These are phyloP conservation scores for Cercospora sojina DNA, from an alignment of 2,329 filamentous ascomycete species.

Conservation along the genomic window DNA sequence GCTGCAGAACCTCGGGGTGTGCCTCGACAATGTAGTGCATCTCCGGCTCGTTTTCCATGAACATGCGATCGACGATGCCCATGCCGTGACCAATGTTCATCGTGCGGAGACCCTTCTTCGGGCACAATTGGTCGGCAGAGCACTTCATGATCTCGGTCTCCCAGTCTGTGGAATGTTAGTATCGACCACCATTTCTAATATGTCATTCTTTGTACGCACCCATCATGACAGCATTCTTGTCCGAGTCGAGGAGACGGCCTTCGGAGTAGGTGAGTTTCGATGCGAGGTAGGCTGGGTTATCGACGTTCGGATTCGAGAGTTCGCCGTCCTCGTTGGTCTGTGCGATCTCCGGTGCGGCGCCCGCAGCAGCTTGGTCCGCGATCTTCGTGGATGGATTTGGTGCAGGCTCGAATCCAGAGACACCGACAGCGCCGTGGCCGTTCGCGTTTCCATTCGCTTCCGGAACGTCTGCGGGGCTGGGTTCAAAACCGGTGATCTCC, in stretches of 20 bases:
- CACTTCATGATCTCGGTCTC: slow-evolving; percentile 51
- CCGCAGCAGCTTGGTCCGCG: slow-evolving; percentile 24
- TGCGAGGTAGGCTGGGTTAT: slow-evolving; percentile 50
- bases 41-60: slow-evolving; percentile 46
- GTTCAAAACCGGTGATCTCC: slow-evolving; percentile 39
- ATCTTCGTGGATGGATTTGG: slow-evolving; percentile 37
- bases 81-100: slow-evolving; percentile 54
- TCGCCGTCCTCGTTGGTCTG: slow-evolving; percentile 32
- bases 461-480: slow-evolving; percentile 26
- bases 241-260: slow-evolving; percentile 49
- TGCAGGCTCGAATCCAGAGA: slow-evolving; percentile 34
- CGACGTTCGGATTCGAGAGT: slow-evolving; percentile 41
- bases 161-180: slow-evolving; percentile 47
- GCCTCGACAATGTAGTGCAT: slow-evolving; percentile 54
- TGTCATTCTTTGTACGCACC: not conserved
- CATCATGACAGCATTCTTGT: slow-evolving; percentile 52
- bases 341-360: slow-evolving; percentile 30
- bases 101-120: slow-evolving; percentile 43
- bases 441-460: slow-evolving; percentile 24
- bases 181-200: not conserved
- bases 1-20: slow-evolving; percentile 50
- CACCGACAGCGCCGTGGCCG: slow-evolving; percentile 26
- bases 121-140: slow-evolving; percentile 46
- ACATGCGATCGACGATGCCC: slow-evolving; percentile 52
- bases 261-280: slow-evolving; percentile 50